Base-by-base conservation (phyloP, 352 stramenopile genomes). In the Peronospora farinosa region DNA sequence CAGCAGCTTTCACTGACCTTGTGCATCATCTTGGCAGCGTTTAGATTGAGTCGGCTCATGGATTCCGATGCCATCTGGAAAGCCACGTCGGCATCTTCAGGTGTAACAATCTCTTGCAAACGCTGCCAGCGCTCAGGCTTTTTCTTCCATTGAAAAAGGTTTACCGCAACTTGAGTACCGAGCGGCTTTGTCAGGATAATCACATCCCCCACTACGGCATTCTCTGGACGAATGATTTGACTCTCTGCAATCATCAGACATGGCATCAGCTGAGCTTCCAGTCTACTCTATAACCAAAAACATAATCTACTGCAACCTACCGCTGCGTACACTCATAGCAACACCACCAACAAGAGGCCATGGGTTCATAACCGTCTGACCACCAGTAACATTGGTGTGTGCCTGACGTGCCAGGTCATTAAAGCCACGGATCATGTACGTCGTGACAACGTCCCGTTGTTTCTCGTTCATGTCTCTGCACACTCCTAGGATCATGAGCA, bases 291-390 rank as follows among this genome's bases (percentile, higher is more conserved):
- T 30, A n/a, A 15, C 32, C 17, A 47, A 37, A 31, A 30, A 40
- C 5, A 43, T 3, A 28, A n/a, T 55, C 15, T 32, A 35, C 27
- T 46, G 8, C 9, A 9, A 66, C 64, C n/a, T 38, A 90, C 78
- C 78, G 23, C 73, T 86, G 30, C 79, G 79, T 5, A 91, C 79
- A 47, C 76, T 88, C 79, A 95, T 97, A 0, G 91, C 91, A 27
- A 97, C 87, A 46, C 93, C 93, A 23, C 93, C 93, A 55, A 98
- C 95, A 46, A 98, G 93, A 15, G 91, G 89, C 93, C 93, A 98
- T 27, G 91, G 91, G 72, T 98, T 98, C 67, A 97, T 87, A 41
- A 98, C 93, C 0, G 93, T 98, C 69, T 98, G 93, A 13, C 93
- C 93, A 28, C 93, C 93, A 10, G 89, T 97, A 43, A 97, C 84